These are phyloP conservation scores for Colletotrichum cereale DNA, from an alignment of 2,329 filamentous ascomycete species.

Conservation along the genomic window DNA sequence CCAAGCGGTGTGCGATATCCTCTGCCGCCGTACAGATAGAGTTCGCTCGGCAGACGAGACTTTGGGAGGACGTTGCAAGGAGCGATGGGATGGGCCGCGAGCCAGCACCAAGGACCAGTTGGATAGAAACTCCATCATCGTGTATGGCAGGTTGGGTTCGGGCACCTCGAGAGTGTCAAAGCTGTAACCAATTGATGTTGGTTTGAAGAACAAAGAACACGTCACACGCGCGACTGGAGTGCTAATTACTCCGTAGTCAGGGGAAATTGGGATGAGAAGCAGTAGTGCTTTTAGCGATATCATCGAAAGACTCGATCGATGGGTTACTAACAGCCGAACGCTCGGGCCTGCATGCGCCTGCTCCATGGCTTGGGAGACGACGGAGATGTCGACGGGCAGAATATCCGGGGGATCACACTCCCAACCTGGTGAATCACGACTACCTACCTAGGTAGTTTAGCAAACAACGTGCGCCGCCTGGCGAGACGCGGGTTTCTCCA, in stretches of 20 bases:
- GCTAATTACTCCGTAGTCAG: no score
- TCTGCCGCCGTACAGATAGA: slow-evolving; percentile 35
- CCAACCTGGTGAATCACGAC: background rate
- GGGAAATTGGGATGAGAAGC: no score
- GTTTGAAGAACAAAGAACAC: background rate
- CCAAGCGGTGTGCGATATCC: slow-evolving; percentile 53
- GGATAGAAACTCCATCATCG: slow-evolving; percentile 49
- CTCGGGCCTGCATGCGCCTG: background rate
- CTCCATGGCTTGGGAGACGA: background rate
- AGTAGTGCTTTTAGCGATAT: no score
- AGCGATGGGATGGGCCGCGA: background rate
- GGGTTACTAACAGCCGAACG: background rate
- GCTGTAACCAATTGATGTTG: background rate
- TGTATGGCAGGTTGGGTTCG: slow-evolving; percentile 49
- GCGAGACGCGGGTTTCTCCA: no score
- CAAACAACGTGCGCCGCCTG: background rate
- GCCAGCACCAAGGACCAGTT: slow-evolving; percentile 39
- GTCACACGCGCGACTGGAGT: no score
- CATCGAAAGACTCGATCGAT: no score
- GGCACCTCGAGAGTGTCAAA: slow-evolving; percentile 1
- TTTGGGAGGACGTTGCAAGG: background rate
- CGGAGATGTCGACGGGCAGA: background rate
- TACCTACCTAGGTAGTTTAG: no score
- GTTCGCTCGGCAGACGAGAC: slow-evolving; percentile 41
- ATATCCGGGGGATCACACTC: background rate